Conservation (phyloP, 306 rosid species). For the Cercis canadensis region DNA sequence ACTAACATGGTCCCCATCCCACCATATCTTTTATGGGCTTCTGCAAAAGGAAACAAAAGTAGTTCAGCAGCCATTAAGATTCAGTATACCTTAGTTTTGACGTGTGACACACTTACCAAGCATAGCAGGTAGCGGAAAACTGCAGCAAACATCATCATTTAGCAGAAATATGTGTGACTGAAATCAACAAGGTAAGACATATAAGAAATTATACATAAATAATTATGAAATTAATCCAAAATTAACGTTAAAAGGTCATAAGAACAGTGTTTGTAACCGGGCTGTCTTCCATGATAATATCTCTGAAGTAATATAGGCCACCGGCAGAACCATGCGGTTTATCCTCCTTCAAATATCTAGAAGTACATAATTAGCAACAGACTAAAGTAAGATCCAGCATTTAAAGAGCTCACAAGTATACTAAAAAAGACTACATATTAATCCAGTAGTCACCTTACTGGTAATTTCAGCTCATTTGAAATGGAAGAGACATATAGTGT, state of each 20-base stretch:
- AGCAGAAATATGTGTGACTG: slow-evolving; percentile 95
- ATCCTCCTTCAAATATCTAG: slow-evolving; percentile 93
- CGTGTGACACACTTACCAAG: slow-evolving; percentile 67
- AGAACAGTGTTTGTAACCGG: slow-evolving; percentile 63
- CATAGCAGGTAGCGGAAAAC: slow-evolving; percentile 83
- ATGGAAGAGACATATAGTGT: slow-evolving; percentile 89
- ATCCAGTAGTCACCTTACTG: slow-evolving; percentile 72
- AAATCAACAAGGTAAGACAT: slow-evolving; percentile 37
- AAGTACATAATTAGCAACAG: slow-evolving; percentile 33
- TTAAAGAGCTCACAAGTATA: not conserved
- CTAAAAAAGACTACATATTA: not conserved
- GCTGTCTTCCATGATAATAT: slow-evolving; percentile 86
- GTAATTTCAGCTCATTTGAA: slow-evolving; percentile 89
- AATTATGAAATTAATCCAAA: slow-evolving; percentile 19
- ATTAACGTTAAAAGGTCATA: not conserved
- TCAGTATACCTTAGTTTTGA: slow-evolving; percentile 13
- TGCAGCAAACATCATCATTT: slow-evolving; percentile 96
- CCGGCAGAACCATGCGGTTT: slow-evolving; percentile 98
- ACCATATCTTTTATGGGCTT: slow-evolving; percentile 81
- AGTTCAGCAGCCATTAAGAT: slow-evolving; percentile 17
- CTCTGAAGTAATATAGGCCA: slow-evolving; percentile 80
- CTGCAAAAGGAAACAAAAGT: slow-evolving; percentile 52
- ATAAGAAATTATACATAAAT: slow-evolving; percentile 15
- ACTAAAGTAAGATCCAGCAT: slow-evolving; percentile 31
- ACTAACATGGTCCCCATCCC: slow-evolving; percentile 97